Conservation (phyloP, 139 green algal species). For the Tetradesmus obliquus region DNA sequence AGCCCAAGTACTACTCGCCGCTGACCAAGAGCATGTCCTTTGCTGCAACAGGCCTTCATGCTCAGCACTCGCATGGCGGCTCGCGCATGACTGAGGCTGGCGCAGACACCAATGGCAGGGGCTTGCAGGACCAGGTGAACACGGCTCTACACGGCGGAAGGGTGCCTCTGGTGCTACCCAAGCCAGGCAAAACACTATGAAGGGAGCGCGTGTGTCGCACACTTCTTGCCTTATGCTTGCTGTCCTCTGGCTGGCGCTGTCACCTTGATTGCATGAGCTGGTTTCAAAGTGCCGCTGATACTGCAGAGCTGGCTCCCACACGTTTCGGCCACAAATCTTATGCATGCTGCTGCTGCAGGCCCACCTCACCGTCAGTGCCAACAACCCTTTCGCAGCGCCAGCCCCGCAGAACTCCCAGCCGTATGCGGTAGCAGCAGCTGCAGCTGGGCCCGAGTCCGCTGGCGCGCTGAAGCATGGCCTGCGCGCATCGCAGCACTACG, state of each 20-base stretch:
- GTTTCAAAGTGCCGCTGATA: too few relatives aligned
- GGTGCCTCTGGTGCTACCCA: too few relatives aligned
- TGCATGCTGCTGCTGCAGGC: neutral
- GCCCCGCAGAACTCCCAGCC: neutral
- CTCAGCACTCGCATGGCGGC: neutral
- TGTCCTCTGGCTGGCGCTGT: too few relatives aligned
- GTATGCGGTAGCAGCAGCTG: neutral
- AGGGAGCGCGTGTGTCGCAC: too few relatives aligned
- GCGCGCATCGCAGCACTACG: neutral
- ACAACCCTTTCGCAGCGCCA: neutral
- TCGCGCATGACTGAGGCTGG: neutral
- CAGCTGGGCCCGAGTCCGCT: neutral
- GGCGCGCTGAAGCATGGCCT: neutral
- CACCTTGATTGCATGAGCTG: too few relatives aligned
- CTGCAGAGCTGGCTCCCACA: too few relatives aligned
- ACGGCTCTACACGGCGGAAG: too few relatives aligned
- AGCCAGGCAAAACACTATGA: too few relatives aligned
- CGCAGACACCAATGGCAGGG: conserved; percentile 5
- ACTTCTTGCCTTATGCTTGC: too few relatives aligned
- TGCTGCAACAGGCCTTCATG: neutral
- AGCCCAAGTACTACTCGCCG: conserved; percentile 1
- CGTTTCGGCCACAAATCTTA: too few relatives aligned
- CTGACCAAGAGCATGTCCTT: conserved; percentile 28
- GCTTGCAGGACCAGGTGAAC: neutral
- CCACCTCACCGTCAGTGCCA: neutral